Percentiles rank a stretch among this genome's conserved stretches.
Conservation (phyloP, 768 basidiomycete species). For the Porpolomopsis calyptriformis region DNA sequence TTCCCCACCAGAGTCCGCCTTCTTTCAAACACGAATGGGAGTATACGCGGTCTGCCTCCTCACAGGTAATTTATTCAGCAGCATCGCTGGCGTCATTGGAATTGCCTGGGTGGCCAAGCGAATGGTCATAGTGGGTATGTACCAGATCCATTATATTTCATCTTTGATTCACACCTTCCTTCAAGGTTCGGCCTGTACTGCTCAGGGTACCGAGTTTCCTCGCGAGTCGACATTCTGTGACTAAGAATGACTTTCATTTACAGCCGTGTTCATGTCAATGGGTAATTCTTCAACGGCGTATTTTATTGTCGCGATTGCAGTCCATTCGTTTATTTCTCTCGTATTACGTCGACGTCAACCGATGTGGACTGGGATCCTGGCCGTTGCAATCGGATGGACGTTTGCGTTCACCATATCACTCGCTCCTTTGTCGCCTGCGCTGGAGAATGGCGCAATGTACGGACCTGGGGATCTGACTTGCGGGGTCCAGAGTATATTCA, state of each 20-base stretch:
- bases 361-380: constrained; percentile 31
- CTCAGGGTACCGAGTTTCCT: constrained; percentile 40
- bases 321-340: constrained; percentile 61
- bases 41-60: constrained; percentile 57
- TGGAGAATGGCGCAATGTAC: constrained; percentile 30
- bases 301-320: constrained; percentile 53
- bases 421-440: constrained; percentile 19
- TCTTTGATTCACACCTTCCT: neutral
- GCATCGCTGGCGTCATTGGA: constrained; percentile 43
- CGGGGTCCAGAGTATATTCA: constrained; percentile 34
- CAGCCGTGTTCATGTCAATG: constrained; percentile 50
- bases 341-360: constrained; percentile 47
- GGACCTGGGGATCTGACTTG: constrained; percentile 44
- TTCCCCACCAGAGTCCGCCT: constrained; percentile 37
- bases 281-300: constrained; percentile 52
- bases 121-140: constrained; percentile 40
- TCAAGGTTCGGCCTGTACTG: constrained; percentile 38
- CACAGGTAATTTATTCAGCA: constrained; percentile 44
- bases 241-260: constrained; percentile 1
- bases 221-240: neutral
- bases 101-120: constrained; percentile 36
- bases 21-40: constrained; percentile 65
- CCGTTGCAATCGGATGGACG: constrained; percentile 22
- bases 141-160: neutral
- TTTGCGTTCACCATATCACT: constrained; percentile 3